A percentile compares a stretch with the other conserved stretches of the same genome.
Conservation (phyloP, 176 grass and related monocot species). For the Cymbopogon citratus region DNA sequence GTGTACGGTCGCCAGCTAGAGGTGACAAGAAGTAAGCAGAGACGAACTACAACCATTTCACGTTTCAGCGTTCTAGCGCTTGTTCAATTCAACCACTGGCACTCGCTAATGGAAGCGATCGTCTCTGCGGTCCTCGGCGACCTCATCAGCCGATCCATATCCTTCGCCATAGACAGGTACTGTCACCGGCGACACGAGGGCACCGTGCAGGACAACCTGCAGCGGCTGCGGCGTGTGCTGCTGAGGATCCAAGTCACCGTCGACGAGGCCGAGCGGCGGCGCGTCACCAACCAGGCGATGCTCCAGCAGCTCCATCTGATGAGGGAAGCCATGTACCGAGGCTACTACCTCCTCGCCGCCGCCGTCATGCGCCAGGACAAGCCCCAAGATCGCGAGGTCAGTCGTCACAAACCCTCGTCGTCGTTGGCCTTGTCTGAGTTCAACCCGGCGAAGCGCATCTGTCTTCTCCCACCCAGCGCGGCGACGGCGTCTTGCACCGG, state of each 20-base stretch:
- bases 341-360: not conserved
- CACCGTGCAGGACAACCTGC: not conserved
- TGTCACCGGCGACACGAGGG: not conserved
- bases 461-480: not conserved
- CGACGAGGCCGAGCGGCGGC: not conserved
- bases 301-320: not conserved
- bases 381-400: not conserved
- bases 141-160: conserved; percentile 27
- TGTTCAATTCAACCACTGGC: too few relatives aligned
- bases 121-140: conserved; percentile 14
- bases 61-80: too few relatives aligned
- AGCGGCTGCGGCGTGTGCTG: not conserved
- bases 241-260: conserved; percentile 1
- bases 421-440: not conserved
- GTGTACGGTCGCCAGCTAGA: too few relatives aligned
- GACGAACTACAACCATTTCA: too few relatives aligned
- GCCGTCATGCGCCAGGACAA: not conserved
- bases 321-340: not conserved
- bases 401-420: not conserved
- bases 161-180: conserved; percentile 17
- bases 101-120: not conserved
- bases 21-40: too few relatives aligned
- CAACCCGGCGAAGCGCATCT: not conserved
- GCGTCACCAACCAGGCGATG: not conserved
- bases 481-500: not conserved